phyloP scores from a whole-genome alignment of 148 eudicot genomes.

The Nyssa sinensis region DNA sequence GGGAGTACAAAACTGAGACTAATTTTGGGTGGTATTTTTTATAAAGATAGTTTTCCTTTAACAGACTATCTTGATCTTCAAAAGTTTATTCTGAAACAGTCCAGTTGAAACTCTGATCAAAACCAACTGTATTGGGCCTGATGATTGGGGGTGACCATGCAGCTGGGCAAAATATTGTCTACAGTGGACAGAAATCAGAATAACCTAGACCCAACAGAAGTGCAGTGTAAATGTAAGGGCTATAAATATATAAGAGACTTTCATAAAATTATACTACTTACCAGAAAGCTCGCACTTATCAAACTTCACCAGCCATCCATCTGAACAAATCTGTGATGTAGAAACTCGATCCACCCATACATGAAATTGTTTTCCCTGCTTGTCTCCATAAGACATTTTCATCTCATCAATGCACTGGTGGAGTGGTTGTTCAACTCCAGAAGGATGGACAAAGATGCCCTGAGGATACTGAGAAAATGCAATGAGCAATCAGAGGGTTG shows the following conservation, averaged over 20 bases:
- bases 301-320: constrained; percentile 51
- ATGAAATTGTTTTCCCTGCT: constrained; percentile 31
- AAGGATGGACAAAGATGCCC: constrained; percentile 31
- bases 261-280: not conserved
- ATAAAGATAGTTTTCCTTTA: no score
- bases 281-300: constrained; percentile 53
- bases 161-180: no score
- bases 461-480: constrained; percentile 23
- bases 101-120: no score
- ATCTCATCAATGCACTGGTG: constrained; percentile 30
- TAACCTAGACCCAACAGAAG: no score
- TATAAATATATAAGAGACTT: not conserved
- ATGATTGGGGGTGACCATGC: no score
- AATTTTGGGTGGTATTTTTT: no score
- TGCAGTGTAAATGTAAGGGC: not conserved
- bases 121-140: no score
- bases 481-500: not conserved
- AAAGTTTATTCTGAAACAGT: no score
- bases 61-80: no score
- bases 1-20: no score
- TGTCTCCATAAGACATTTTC: constrained; percentile 31
- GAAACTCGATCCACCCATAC: constrained; percentile 55
- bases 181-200: no score
- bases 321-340: constrained; percentile 41
- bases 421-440: constrained; percentile 29